Evolutionary conservation across 768 basidiomycete genomes (phyloP), one percentile per base, ranked within the genome.

Genomic region (Dentipellis sp.): DNA sequence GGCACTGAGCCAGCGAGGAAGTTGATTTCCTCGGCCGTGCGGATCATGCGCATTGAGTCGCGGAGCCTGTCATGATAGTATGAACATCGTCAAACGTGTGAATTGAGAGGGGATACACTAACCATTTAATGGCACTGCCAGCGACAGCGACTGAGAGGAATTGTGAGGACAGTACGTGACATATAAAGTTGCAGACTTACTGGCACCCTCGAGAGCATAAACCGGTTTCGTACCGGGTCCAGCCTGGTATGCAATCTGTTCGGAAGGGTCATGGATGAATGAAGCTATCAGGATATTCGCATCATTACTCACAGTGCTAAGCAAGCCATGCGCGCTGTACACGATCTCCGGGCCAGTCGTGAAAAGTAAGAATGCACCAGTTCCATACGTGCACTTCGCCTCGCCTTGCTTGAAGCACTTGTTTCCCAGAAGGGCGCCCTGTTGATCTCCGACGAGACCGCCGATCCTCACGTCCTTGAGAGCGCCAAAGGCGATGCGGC

Each of bases 381-480:
- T 97, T 22, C 95, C 95, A 64, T 95, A 99, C 4, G 97, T 99
- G 71, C 94, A 97, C 72, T 99, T 99, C 2, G 94, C 95, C 68
- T 97, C 89, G 16, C 95, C 95, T 61, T 81, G 77, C n/a, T 66
- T 75, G 54, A 99, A 69, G 66, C 97, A 98, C 69, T 97, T 97
- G 75, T 99, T 97, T 0, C 95, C 97, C 52, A 97, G 83, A 21
- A 99, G 74, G 21, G 95, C 95, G 5, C 89, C 97, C 69, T 99
- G 97, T 72, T 99, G 97, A 67, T 99, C 97, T n/a, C 97, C 97
- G 8, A 95, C 84, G 49, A 98, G 81, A 19, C 95, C 95, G 38
- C 85, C 94, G 53, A 99, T 91, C 9, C 86, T 86, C 10, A 93
- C 77, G 40, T 88, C 91, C 61, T 76, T 74, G 59, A 92, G 74